Evolutionary conservation across 2,329 filamentous ascomycete species (phyloP), one percentile per base, ranked within the genome.

Genomic region (Penicillium oxalicum): DNA sequence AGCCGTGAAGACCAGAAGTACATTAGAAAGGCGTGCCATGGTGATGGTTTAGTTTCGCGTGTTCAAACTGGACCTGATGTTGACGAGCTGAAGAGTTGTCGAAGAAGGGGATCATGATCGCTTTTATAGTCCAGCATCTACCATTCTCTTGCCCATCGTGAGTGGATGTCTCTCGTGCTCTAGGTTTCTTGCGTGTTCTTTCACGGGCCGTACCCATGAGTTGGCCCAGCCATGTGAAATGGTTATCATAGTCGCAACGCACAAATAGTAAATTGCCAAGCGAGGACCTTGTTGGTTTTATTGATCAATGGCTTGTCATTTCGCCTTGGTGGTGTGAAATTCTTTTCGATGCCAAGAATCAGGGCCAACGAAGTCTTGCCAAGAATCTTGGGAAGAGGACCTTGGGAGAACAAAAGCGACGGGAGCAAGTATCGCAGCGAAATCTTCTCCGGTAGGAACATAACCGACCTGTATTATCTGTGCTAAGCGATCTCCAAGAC

Each of bases 201-300:
- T 6, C 33, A 33, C 33, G 26, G 33, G 40, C 28, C 40, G 29
- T 24, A 43, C 3, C 27, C 11, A 37, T 37, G 5, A 12, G 32
- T 44, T 44, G 42, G 42, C 42, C 8, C 11, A 37, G 37, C 42
- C 32, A 26, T 29, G 29, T 28, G 34, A 11, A 13, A 36, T 37
- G 4, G 3, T 7, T 3, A 9, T 25, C 7, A 11, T 9, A 27
- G 3, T 18, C 8, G 4, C 7, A 18, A 3, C 2, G 13, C 18
- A 37, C 11, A 4, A 12, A 43, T 48, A 33, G 43, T 25, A 27
- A 26, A 44, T 11, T 33, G 38, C 46, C 40, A 51, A 50, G 48
- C 32, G 37, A 50, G 60, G 53, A 60, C 59, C 54, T 61, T 57
- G 57, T 40, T 47, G 46, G 57, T 47, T 40, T 26, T 13, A 43